Evolutionary conservation across 78 protist species (phyloP), one percentile per base, ranked within the genome.

Genomic region (Mantamonas sphyraenae): DNA sequence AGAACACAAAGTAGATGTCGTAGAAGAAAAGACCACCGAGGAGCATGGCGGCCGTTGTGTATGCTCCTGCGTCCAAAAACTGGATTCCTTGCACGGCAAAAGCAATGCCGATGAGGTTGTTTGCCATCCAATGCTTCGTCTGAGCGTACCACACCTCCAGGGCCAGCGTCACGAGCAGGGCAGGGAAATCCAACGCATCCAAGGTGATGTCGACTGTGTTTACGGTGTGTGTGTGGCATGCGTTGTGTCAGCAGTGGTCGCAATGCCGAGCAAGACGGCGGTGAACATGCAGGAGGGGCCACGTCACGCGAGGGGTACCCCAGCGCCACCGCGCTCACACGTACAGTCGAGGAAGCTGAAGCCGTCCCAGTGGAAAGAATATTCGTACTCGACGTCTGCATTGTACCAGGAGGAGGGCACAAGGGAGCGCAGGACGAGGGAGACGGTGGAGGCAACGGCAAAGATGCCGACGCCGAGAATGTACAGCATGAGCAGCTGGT

Each of bases 1-100:
- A 91, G 61, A 94, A 94, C 51, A 94, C 96, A 94, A 93, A 93
- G 71, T 88, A 94, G 47, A 93, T 68, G 70, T 92, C 96, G 79
- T 92, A 92, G 61, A 90, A 17, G 87, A 94, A 94, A 42, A 90
- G 80, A 16, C 93, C 93, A 42, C 70, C 83, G 33, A 92, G 76
- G 17, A 89, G 65, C 2, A 89, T 74, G 40, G 71, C 67, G 55
- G 73, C 84, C 37, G 68, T 80, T 0, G 35, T 28, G 75, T 76
- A 89, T 42, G 65, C 53, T 30, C 40, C 67, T 16, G 82, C 22
- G 26, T 39, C 17, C 33, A 85, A 34, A 4, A 69, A 4, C 47
- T 50, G 40, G 35, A 88, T 74, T 51, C 83, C 87, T 24, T 72
- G 57, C 53, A 85, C 22, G 51, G 90, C 56, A 17, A 92, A 77